Percentiles rank a stretch among this genome's conserved stretches.
phyloP scores from a whole-genome alignment of 441 rosid genomes.

The Populus hybrid region DNA sequence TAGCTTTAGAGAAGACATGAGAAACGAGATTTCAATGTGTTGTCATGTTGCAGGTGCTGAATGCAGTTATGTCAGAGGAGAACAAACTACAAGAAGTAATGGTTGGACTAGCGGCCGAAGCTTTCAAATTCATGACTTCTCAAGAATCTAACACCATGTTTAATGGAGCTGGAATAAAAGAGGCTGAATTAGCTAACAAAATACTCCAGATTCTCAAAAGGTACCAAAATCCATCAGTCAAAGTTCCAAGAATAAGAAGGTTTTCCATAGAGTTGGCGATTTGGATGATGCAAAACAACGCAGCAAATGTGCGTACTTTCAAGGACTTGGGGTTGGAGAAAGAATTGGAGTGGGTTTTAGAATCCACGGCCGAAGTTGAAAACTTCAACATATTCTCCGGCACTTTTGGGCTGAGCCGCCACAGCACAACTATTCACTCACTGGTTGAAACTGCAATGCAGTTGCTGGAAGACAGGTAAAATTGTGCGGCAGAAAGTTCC shows the following conservation, averaged over 20 bases:
- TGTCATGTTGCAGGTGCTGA: slow-evolving; percentile 49
- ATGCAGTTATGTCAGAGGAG: slow-evolving; percentile 51
- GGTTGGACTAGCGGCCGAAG: slow-evolving; percentile 77
- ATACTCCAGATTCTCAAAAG: slow-evolving; percentile 52
- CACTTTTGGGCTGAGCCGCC: slow-evolving; percentile 72
- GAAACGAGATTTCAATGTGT: neutral
- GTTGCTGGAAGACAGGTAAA: slow-evolving; percentile 36
- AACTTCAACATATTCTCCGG: slow-evolving; percentile 88
- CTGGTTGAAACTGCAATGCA: slow-evolving; percentile 60
- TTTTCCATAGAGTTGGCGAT: slow-evolving; percentile 73
- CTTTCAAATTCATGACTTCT: slow-evolving; percentile 53
- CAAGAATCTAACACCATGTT: slow-evolving; percentile 47
- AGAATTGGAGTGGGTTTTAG: slow-evolving; percentile 62
- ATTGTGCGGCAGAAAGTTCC: neutral
- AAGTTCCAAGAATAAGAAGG: slow-evolving; percentile 79
- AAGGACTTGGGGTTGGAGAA: slow-evolving; percentile 51
- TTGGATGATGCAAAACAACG: slow-evolving; percentile 71
- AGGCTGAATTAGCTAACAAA: slow-evolving; percentile 41
- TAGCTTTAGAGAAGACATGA: neutral
- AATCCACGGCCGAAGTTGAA: slow-evolving; percentile 83
- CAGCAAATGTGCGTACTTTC: slow-evolving; percentile 33
- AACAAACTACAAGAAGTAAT: slow-evolving; percentile 78
- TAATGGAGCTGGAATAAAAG: slow-evolving; percentile 42
- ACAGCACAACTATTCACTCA: slow-evolving; percentile 61
- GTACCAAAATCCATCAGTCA: slow-evolving; percentile 52